Evolutionary conservation across 2,329 filamentous ascomycete species (phyloP), one percentile per base, ranked within the genome.

Genomic region (Apiospora arundinis): DNA sequence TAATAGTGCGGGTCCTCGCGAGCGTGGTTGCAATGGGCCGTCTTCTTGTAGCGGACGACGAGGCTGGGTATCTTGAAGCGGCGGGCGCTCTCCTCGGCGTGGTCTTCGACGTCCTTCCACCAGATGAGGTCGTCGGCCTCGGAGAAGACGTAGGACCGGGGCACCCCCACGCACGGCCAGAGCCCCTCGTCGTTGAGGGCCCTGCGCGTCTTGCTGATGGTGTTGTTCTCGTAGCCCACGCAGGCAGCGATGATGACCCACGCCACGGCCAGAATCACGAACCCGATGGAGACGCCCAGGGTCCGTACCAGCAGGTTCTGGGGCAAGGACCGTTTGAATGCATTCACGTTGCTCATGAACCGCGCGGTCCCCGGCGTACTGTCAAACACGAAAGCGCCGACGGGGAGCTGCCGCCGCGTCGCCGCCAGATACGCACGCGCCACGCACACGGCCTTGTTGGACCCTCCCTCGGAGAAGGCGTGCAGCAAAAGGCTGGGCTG

Each of bases 391-490:
- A 84, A 80, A 1, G 80, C 81, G 6, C 45, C 70, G 0, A 84
- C 72, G 2, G 82, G 83, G 5, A 87, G 70, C 6, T 80, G 72
- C 1, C 72, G 71, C 0, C 80, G 80, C 1, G 79, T 83, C 1
- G 74, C 23, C 11, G 48, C 18, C 14, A 69, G 80, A 75, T 85
- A 87, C 12, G 77, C 74, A 21, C 76, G 73, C 2, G 85, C 81
- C 8, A 87, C 72, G 37, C 81, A 76, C 5, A 77, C 77, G 4
- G 80, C 77, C 7, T 82, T 82, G 68, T 81, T 80, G 25, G 82
- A 77, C 21, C 86, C 86, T 37, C 85, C 86, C 72, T 88, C 86
- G 28, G 85, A 87, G 78, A 87, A 88, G 70, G 83, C 77, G 76
- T 88, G 85, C 11, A 87, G 73, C 42, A 84, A 80, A 75, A 77